Conservation (phyloP, 306 rosid species). For the Benincasa hispida region DNA sequence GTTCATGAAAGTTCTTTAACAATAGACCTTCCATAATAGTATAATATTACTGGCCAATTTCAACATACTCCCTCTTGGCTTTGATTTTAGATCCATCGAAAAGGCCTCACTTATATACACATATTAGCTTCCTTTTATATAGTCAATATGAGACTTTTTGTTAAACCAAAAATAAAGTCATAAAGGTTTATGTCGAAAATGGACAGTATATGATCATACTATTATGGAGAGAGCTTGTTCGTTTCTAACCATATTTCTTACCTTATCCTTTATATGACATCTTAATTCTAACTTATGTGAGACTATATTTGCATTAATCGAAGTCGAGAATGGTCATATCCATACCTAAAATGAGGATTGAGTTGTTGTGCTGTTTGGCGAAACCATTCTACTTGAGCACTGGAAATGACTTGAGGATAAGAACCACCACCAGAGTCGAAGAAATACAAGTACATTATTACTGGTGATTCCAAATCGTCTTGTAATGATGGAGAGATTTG, state of each 20-base stretch:
- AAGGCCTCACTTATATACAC: too few species aligned
- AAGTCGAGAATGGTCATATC: neutral
- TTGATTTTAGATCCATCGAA: too few species aligned
- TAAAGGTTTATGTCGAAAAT: too few species aligned
- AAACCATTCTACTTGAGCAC: conserved; percentile 63
- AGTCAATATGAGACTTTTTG: too few species aligned
- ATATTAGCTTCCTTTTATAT: too few species aligned
- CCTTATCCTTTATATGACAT: too few species aligned
- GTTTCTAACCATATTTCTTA: neutral
- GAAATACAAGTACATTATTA: conserved; percentile 53
- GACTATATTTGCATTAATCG: neutral
- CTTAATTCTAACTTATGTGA: neutral
- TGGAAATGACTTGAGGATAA: conserved; percentile 65
- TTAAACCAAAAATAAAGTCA: too few species aligned
- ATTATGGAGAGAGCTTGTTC: neutral
- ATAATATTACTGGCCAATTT: too few species aligned
- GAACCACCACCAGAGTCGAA: conserved; percentile 96
- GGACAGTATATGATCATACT: too few species aligned
- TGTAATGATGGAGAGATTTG: conserved; percentile 25
- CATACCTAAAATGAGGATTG: conserved; percentile 56
- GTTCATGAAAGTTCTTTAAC: too few species aligned
- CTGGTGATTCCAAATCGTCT: conserved; percentile 29
- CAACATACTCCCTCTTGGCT: too few species aligned
- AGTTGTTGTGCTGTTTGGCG: conserved; percentile 27
- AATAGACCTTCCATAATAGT: too few species aligned